Evolutionary conservation across 306 rosid species (phyloP), one percentile per base, ranked within the genome.

Genomic region (Acacia melanoxylon): DNA sequence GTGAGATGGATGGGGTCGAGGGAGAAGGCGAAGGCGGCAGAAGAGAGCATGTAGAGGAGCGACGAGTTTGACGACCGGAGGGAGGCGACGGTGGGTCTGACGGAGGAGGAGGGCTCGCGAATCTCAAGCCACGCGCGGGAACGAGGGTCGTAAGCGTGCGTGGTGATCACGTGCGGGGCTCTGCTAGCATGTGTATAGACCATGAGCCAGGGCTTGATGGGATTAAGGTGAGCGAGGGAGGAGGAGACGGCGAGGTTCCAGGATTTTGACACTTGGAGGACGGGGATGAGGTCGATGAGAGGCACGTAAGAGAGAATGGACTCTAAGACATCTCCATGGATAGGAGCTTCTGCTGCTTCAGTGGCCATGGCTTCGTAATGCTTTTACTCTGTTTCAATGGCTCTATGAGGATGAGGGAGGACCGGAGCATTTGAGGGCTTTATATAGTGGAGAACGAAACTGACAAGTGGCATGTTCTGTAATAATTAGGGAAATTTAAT

Each of bases 111-210:
- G 19, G 89, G 85, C 12, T 35, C 52, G 51, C 12, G 78, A 33
- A 89, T 81, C 62, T 82, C 42, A 20, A 94, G 0, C 98, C 98
- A 92, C 15, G 75, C 81, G 79, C 72, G 82, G 2, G 98, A 92
- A 41, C 91, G 92, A 4, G 97, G 92, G 73, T 94, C 98, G 75
- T 90, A 94, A 0, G 94, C 97, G 66, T 86, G 90, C 3, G 89
- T 22, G 68, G 83, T 61, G 7, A 72, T 76, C 62, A 75, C 49
- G 85, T 88, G 90, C 20, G 92, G 88, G 4, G 75, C 31, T 24
- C 86, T 82, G 19, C 62, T 74, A 22, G n/a, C 52, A 75, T 94
- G 95, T 1, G 82, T 61, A 75, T 86, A 89, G 70, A 91, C 74
- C 10, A 87, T 49, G 71, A 94, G 91, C 98, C 98, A 92, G 0